A percentile compares a stretch with the other conserved stretches of the same genome.
Evolutionary conservation across 768 basidiomycete genomes (phyloP).

Genomic region (Suillus occidentalis): DNA sequence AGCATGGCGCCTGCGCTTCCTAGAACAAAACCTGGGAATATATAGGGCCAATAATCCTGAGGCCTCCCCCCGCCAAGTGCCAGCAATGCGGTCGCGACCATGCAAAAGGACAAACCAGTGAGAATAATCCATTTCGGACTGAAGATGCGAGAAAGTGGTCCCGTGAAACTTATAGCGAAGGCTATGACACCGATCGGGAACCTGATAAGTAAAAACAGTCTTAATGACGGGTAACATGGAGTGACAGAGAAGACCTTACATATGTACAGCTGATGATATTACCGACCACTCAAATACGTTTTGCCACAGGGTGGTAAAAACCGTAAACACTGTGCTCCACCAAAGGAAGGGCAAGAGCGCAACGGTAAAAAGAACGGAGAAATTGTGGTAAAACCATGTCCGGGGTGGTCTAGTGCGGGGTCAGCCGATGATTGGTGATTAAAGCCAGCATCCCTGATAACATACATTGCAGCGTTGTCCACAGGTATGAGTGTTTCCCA

Average conservation of each 20-base stretch:
- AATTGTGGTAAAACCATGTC: slow-evolving; percentile 43
- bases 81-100: slow-evolving; percentile 41
- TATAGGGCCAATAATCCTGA: slow-evolving; percentile 45
- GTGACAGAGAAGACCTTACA: slow-evolving; percentile 26
- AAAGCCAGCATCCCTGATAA: slow-evolving; percentile 1
- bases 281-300: slow-evolving; percentile 42
- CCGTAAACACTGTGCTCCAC: slow-evolving; percentile 37
- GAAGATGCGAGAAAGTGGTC: slow-evolving; percentile 36
- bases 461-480: slow-evolving; percentile 44
- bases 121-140: slow-evolving; percentile 48
- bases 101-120: slow-evolving; percentile 37
- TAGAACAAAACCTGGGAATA: slow-evolving; percentile 51
- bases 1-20: slow-evolving; percentile 48
- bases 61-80: slow-evolving; percentile 41
- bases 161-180: slow-evolving; percentile 39
- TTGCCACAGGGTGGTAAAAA: slow-evolving; percentile 42
- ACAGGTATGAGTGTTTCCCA: slow-evolving; percentile 46
- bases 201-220: slow-evolving; percentile 20
- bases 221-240: slow-evolving; percentile 8
- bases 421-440: neutral
- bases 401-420: slow-evolving; percentile 36
- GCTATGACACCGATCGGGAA: slow-evolving; percentile 43
- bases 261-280: slow-evolving; percentile 40
- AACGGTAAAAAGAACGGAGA: slow-evolving; percentile 38
- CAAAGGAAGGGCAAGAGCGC: slow-evolving; percentile 43